These are phyloP conservation scores for Chrysosphaeria jannelii DNA, from an alignment of 2,329 filamentous ascomycete species.

Conservation along the genomic window DNA sequence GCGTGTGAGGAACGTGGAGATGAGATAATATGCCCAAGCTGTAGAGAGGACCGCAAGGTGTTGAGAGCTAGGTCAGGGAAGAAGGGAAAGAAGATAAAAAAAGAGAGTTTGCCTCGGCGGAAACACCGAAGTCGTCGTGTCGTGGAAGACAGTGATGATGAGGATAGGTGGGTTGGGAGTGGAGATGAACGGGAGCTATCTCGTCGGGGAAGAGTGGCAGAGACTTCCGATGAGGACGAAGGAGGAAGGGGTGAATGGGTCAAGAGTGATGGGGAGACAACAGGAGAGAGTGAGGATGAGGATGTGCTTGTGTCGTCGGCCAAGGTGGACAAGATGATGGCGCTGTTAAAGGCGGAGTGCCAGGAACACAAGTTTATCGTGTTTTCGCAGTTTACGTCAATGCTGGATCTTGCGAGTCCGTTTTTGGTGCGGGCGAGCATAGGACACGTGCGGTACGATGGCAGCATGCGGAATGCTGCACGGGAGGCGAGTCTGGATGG, in stretches of 20 bases:
- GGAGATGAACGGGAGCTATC: conserved; percentile 29
- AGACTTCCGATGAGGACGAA: conserved; percentile 26
- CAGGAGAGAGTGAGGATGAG: too few relatives aligned
- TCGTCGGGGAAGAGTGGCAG: conserved; percentile 49
- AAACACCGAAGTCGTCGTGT: conserved; percentile 20
- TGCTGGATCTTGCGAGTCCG: conserved; percentile 87
- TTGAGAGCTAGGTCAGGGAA: conserved; percentile 11
- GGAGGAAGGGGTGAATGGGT: conserved; percentile 66
- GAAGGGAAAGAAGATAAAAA: conserved; percentile 10
- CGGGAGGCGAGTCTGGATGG: conserved; percentile 62
- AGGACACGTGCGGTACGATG: conserved; percentile 71
- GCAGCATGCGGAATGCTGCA: conserved; percentile 75
- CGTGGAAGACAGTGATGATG: conserved; percentile 33
- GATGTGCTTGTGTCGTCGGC: conserved; percentile 51
- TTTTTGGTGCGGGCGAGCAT: conserved; percentile 51
- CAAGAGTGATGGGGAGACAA: conserved; percentile 35
- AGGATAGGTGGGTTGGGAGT: conserved; percentile 49
- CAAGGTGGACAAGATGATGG: conserved; percentile 67
- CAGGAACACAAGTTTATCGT: conserved; percentile 85
- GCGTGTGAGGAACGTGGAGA: conserved; percentile 10
- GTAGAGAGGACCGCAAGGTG: conserved; percentile 38
- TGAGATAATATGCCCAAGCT: conserved; percentile 37
- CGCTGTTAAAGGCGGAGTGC: conserved; percentile 52
- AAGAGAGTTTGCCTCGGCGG: conserved; percentile 8
- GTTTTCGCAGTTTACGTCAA: conserved; percentile 93